Base-by-base conservation (phyloP, 2,329 filamentous ascomycete species). In the Polychaeton citri region DNA sequence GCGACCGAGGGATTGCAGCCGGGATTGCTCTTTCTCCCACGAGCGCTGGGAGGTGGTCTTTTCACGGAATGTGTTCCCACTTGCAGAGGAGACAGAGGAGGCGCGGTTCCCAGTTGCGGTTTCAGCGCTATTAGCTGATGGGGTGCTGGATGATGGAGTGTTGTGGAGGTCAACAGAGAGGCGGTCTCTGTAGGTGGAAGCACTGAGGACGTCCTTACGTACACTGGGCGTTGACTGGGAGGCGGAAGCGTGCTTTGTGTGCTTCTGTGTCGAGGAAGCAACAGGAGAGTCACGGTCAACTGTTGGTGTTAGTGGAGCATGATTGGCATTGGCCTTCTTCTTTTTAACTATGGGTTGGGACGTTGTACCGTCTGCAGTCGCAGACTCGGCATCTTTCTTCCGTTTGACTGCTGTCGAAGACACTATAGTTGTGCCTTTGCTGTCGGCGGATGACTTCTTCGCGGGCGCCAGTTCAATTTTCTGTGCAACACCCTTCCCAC, bases 1-100 rank as follows among this genome's bases (percentile, higher is more conserved):
- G 6, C 61, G 58, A 7, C 64, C 64, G 36, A 63, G 53, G 3
- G 47, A 51, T 24, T 63, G 61, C 30, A 63, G 46, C 20, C 60
- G 60, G 34, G 51, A 52, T 10, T 60, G 62, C 15, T 58, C 54
- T 1, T 55, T 48, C 6, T 55, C 54, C 41, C 63, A 58, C 1
- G 57, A 44, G 10, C 56, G 45, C 4, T 58, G 54, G 7, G 57
- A 54, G 3, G 52, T 39, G 4, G 49, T 53, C 15, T 28, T 28
- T 10, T 28, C 24, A 28, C 12, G 3, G 4, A 3, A 10, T 4
- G 24, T 3, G 12, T 28, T 28, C 5, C 24, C 24, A 12, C 12
- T 28, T 10, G 5, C 15, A 10, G 7, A 5, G 12, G 7, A 10
- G 15, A 10, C 7, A 7, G 24, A 28, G 7, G 24, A 28, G 12